These are phyloP conservation scores for Boletus sp. DNA, from an alignment of 768 basidiomycete species.

Conservation along the genomic window DNA sequence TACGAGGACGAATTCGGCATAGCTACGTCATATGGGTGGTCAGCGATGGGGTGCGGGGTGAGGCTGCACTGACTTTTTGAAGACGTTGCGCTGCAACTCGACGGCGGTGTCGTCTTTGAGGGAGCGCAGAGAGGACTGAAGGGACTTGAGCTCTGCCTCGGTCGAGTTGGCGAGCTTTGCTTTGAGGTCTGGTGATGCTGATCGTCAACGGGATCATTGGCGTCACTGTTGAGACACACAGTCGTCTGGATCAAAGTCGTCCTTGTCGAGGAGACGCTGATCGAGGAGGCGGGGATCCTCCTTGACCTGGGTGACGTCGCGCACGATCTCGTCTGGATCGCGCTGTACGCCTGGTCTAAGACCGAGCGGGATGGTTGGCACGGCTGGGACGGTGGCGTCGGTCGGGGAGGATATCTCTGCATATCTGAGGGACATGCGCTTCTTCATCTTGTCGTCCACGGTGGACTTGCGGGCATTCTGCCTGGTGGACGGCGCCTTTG, in stretches of 20 bases:
- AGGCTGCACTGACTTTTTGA: conserved; percentile 71
- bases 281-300: conserved; percentile 65
- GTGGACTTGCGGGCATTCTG: conserved; percentile 46
- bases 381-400: conserved; percentile 49
- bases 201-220: not conserved
- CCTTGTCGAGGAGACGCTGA: conserved; percentile 63
- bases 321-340: conserved; percentile 50
- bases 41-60: conserved; percentile 1
- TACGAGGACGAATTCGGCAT: conserved; percentile 93
- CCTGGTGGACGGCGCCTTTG: conserved; percentile 28
- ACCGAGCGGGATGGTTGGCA: conserved; percentile 55
- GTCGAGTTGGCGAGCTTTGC: conserved; percentile 88
- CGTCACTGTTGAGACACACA: conserved; percentile 52
- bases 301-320: conserved; percentile 33
- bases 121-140: conserved; percentile 72
- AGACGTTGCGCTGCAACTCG: conserved; percentile 88
- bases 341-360: conserved; percentile 35
- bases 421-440: conserved; percentile 94
- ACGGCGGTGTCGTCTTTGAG: conserved; percentile 71
- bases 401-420: conserved; percentile 80
- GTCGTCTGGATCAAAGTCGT: conserved; percentile 83
- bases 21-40: conserved; percentile 48
- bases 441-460: conserved; percentile 91
- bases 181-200: conserved; percentile 58
- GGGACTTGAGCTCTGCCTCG: conserved; percentile 71